Evolutionary conservation across 495 filamentous ascomycete species (phyloP).

Genomic region (Astrocystis sublimbata): DNA sequence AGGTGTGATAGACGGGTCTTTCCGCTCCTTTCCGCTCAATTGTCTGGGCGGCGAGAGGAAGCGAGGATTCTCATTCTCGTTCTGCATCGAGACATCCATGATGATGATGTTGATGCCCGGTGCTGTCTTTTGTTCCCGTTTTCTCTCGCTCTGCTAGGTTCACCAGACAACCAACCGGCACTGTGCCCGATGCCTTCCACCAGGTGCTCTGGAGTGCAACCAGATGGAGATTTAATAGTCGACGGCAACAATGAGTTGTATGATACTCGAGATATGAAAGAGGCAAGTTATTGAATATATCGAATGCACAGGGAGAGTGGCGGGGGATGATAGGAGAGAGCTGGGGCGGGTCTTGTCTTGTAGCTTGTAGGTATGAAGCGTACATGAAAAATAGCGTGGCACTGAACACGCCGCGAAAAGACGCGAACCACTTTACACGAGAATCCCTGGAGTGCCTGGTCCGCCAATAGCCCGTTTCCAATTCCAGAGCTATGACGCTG

Average conservation of each 20-base stretch:
- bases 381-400: slow-evolving; percentile 18
- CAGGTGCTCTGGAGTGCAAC: slow-evolving; percentile 5
- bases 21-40: slow-evolving; percentile 43
- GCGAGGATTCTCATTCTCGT: slow-evolving; percentile 8
- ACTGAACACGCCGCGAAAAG: slow-evolving; percentile 35
- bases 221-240: not conserved
- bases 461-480: slow-evolving; percentile 1
- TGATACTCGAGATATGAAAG: not conserved
- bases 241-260: not conserved
- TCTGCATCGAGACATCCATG: slow-evolving; percentile 10
- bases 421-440: slow-evolving; percentile 27
- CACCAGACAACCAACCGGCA: not conserved
- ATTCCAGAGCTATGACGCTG: slow-evolving; percentile 16
- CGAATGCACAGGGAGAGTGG: slow-evolving; percentile 10
- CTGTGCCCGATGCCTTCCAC: not conserved
- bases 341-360: not conserved
- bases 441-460: not conserved
- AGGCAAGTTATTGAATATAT: not conserved
- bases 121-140: slow-evolving; percentile 8
- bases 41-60: slow-evolving; percentile 41
- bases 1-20: slow-evolving; percentile 64
- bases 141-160: not conserved
- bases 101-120: no score
- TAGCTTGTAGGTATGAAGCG: not conserved
- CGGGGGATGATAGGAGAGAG: slow-evolving; percentile 8